Evolutionary conservation across 2,329 filamentous ascomycete species (phyloP), one percentile per base, ranked within the genome.

Genomic region (Bipolaris cookei): DNA sequence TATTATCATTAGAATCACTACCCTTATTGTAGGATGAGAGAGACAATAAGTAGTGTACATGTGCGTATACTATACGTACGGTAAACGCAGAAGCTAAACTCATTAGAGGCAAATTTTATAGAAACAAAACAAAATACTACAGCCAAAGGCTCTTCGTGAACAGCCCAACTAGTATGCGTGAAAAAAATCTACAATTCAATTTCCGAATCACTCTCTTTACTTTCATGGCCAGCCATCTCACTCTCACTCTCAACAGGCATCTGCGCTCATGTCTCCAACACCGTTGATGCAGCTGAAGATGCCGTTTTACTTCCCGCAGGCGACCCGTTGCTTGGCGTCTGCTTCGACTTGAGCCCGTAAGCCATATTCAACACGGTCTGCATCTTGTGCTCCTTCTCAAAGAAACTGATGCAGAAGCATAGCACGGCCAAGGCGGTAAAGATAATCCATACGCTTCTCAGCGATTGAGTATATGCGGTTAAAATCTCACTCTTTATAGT

Each of bases 401-500:
- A 61, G 16, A 75, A 76, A 1, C 68, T 70, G 14, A 77, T 30
- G 3, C 74, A 25, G 20, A 80, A 77, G 1, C 69, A 71, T 4
- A 76, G 21, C 0, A 54, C 72, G 0, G 71, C 65, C 21, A 79
- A 64, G 0, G 66, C 64, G 0, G 77, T 65, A 8, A 72, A 72
- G 1, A 79, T 64, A 3, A 76, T 60, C 76, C 79, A 81, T 1
- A 79, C 71, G n/a, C 61, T 59, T 44, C 66, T 72, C 38, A 81
- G 60, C 1, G 73, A 69, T 30, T 72, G 57, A 0, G 68, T 67
- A 54, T 77, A 81, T 0, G 74, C 71, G 1, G 57, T 48, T 1
- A 74, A 54, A 3, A 81, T 73, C 49, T 79, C 63, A 0, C 47
- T 28, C 20, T 66, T 56, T 1, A 60, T 58, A 0, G n/a, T 30